phyloP scores from a whole-genome alignment of 2,329 filamentous ascomycete genomes.

The Botryotinia narcissicola region DNA sequence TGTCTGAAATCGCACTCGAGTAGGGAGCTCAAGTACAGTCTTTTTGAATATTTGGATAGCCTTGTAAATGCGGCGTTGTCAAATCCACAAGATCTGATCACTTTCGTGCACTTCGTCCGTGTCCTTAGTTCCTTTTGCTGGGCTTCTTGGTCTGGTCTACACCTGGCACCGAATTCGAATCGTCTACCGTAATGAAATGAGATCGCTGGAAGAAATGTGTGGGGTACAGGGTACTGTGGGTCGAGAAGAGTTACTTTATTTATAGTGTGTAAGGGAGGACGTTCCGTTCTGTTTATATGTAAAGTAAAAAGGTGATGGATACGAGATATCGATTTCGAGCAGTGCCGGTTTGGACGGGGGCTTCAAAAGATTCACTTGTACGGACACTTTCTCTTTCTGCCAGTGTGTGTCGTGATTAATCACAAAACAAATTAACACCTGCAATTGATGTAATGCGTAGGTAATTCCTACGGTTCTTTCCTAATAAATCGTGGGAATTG shows the following conservation, averaged over 20 bases:
- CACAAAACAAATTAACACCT: background rate
- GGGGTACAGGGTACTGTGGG: conserved; percentile 9
- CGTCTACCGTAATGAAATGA: conserved; percentile 9
- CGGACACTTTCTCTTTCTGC: background rate
- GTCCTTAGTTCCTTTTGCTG: conserved; percentile 10
- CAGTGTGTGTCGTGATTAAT: background rate
- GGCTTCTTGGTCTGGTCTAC: conserved; percentile 8
- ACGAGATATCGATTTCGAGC: conserved; percentile 4
- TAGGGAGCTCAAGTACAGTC: conserved; percentile 21
- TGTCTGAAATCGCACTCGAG: conserved; percentile 24
- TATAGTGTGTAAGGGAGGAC: conserved; percentile 4
- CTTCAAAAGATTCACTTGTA: background rate
- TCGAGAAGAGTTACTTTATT: background rate
- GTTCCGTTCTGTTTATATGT: background rate
- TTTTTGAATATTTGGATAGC: conserved; percentile 15
- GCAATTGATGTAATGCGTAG: background rate
- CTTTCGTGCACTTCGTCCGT: conserved; percentile 10
- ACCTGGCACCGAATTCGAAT: background rate
- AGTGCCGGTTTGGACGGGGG: background rate
- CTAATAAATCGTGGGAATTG: background rate
- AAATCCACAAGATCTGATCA: conserved; percentile 16
- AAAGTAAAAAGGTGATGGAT: background rate
- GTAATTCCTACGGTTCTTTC: background rate
- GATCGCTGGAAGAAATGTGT: conserved; percentile 17
- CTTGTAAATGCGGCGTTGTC: conserved; percentile 16